These are phyloP conservation scores for Boletus sp. DNA, from an alignment of 1,284 basidiomycete species.

Conservation along the genomic window DNA sequence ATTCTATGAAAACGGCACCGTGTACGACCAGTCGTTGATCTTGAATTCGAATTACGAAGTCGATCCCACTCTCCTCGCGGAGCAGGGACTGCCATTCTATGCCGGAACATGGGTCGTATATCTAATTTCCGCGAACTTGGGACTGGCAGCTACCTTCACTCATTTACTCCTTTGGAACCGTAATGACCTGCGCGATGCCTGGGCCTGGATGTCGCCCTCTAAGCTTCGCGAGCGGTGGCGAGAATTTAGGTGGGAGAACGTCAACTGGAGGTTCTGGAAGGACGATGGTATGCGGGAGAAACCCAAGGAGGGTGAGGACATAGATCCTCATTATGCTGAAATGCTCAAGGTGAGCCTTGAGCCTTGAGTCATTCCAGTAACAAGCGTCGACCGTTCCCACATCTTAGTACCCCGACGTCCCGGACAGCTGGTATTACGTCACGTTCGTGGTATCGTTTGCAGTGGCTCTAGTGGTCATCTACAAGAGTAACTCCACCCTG, in stretches of 20 bases:
- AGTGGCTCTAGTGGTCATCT: slow-evolving; percentile 43
- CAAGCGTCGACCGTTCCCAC: not conserved
- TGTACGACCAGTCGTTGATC: slow-evolving; percentile 46
- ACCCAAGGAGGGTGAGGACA: slow-evolving; percentile 21
- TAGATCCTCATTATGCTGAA: slow-evolving; percentile 52
- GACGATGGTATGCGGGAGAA: slow-evolving; percentile 37
- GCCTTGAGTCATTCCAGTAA: not conserved
- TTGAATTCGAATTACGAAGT: slow-evolving; percentile 47
- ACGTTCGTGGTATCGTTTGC: slow-evolving; percentile 38
- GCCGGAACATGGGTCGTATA: slow-evolving; percentile 40
- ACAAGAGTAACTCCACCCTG: slow-evolving; percentile 47
- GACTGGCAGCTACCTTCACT: slow-evolving; percentile 45
- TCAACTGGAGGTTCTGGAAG: slow-evolving; percentile 46
- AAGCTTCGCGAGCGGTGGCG: slow-evolving; percentile 26
- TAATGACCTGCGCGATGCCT: slow-evolving; percentile 40
- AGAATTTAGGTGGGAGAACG: slow-evolving; percentile 22
- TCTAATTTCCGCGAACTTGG: slow-evolving; percentile 30
- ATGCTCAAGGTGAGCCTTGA: slow-evolving; percentile 44
- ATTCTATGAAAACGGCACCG: slow-evolving; percentile 48
- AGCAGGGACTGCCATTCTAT: slow-evolving; percentile 41
- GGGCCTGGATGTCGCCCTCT: slow-evolving; percentile 41
- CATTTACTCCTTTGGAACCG: slow-evolving; percentile 52
- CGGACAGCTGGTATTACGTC: slow-evolving; percentile 44
- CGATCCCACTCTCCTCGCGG: slow-evolving; percentile 39
- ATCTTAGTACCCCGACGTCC: slow-evolving; percentile 44